Evolutionary conservation across 257 asterid genomes (phyloP).

Genomic region (Forsythia viridissima): DNA sequence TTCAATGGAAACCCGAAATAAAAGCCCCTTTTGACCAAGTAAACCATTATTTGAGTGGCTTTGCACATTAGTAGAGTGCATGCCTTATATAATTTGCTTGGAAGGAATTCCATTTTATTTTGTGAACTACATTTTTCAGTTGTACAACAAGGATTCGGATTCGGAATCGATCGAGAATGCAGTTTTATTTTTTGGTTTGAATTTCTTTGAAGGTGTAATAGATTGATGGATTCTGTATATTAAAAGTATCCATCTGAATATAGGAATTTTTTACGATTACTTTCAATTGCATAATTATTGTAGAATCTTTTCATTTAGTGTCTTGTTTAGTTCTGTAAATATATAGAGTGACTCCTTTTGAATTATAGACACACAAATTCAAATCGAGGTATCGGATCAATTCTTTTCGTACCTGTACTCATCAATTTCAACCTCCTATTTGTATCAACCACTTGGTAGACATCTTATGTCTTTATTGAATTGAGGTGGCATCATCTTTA

Average conservation of each 20-base stretch:
- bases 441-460: no score
- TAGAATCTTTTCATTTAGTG: background rate
- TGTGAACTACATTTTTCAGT: background rate
- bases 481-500: background rate
- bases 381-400: no score
- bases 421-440: background rate
- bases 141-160: background rate
- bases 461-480: background rate
- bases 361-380: background rate
- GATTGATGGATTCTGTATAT: background rate
- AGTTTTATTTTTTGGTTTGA: background rate
- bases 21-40: constrained; percentile 36
- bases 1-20: constrained; percentile 26
- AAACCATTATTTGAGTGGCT: constrained; percentile 28
- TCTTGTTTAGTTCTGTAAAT: no score
- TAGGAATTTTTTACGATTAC: background rate
- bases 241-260: background rate
- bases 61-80: constrained; percentile 21
- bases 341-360: background rate
- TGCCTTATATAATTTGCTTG: background rate
- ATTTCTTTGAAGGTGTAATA: background rate
- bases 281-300: background rate
- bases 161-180: background rate
- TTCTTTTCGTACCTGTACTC: no score
- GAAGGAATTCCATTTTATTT: background rate